Evolutionary conservation across 768 basidiomycete species (phyloP), one percentile per base, ranked within the genome.

Genomic region (Tephrocybe sp.): DNA sequence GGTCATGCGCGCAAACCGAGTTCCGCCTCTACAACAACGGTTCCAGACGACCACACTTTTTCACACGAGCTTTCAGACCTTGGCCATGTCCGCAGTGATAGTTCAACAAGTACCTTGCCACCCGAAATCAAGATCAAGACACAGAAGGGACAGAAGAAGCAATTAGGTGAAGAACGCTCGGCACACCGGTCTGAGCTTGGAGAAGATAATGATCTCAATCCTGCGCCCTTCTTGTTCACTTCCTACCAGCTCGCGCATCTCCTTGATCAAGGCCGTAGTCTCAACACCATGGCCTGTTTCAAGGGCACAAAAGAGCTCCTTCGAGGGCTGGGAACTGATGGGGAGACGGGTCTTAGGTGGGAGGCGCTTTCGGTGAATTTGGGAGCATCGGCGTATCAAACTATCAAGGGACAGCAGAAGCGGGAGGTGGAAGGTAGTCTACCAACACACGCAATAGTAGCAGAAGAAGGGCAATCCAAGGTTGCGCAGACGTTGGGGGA

Each of bases 261-360:
- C 47, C 83, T 98, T 32, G 95, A 98, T 64, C 93, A 94, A 7
- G 98, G 97, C 70, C 51, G 51, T 47, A 86, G 74, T 56, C 56
- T 94, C 10, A 78, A 85, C 2, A 64, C 75, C 12, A 78, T 99
- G 26, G 72, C 73, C 15, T 68, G 67, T 10, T 75, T 96, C 30
- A 94, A 93, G n/a, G 97, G 97, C 36, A 72, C 78, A 7, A 58
- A 73, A 0, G 82, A 77, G 7, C 63, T 98, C 11, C 68, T 96
- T 10, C 68, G 71, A 1, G 88, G 91, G 4, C 80, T 98, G 7
- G 91, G 91, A 11, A 86, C 90, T 0, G 69, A 88, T 55, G 59
- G 67, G 3, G 71, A 76, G 3, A 70, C 55, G 21, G 88, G 89
- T 12, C 66, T 81, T 3, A 64, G 69, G 7, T 62, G 56, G n/a